These are phyloP conservation scores for Friedmanniomyces simplex DNA, from an alignment of 495 filamentous ascomycete genomes.

Conservation along the genomic window DNA sequence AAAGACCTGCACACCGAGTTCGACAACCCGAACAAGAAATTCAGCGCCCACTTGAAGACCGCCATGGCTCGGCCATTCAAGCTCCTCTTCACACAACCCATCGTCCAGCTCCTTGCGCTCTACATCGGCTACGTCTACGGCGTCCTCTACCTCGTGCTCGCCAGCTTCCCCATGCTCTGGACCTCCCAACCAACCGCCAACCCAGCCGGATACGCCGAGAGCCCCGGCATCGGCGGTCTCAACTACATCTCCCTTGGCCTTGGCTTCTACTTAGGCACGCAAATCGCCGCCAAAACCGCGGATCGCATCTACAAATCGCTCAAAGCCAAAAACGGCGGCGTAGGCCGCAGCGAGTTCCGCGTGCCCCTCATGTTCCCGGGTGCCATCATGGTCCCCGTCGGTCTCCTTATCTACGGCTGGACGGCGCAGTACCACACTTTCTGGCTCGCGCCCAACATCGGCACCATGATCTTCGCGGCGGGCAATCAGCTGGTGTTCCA, in stretches of 20 bases:
- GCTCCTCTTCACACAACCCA: constrained; percentile 43
- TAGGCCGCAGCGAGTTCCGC: constrained; percentile 56
- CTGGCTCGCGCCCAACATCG: constrained; percentile 68
- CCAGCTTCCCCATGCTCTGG: constrained; percentile 59
- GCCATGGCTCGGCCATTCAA: constrained; percentile 37
- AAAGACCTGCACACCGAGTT: constrained; percentile 50
- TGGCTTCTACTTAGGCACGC: constrained; percentile 56
- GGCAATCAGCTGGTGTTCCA: constrained; percentile 58
- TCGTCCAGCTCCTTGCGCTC: constrained; percentile 43
- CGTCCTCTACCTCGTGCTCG: constrained; percentile 60
- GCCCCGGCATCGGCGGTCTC: constrained; percentile 50
- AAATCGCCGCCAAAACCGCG: constrained; percentile 53
- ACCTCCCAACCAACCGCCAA: constrained; percentile 24
- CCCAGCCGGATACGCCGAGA: constrained; percentile 43
- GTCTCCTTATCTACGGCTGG: constrained; percentile 67
- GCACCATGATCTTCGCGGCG: constrained; percentile 45
- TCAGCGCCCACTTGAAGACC: constrained; percentile 21
- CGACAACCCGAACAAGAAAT: constrained; percentile 37
- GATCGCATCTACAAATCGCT: constrained; percentile 55
- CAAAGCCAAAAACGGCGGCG: constrained; percentile 46
- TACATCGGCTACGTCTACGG: constrained; percentile 66
- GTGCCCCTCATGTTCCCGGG: constrained; percentile 52
- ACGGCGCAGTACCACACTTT: constrained; percentile 48
- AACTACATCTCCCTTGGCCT: constrained; percentile 63
- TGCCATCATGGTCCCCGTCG: constrained; percentile 48